Base-by-base conservation (phyloP, 1,284 basidiomycete species). In the Paramarasmius palmivorus region DNA sequence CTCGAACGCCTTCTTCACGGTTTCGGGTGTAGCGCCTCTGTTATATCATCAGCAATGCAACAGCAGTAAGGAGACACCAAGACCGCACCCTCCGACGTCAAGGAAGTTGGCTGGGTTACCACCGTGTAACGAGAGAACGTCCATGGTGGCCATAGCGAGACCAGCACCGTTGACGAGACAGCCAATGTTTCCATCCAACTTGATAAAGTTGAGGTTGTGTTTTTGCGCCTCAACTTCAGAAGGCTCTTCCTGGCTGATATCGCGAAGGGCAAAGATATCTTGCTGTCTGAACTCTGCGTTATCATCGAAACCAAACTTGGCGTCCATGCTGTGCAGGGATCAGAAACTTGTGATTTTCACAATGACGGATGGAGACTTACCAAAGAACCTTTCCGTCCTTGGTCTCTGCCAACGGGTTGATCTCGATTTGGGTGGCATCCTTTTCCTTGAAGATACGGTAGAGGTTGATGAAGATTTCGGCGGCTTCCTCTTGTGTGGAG, bases 101-200 rank as follows among this genome's bases (percentile, higher is more conserved):
- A 99, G 82, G 84, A 97, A 99, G 75, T 99, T 99, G 59, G 97
- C 97, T 9, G 97, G 97, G 66, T 95, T 89, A 57, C 95, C 95
- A 53, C 96, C 95, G 68, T 97, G 92, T 55, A 98, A 79, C 57
- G 95, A 88, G 54, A 99, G 82, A 34, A 99, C 96, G 68, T 99
- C 97, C 95, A 99, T 99, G 51, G 97, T 99, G 26, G 97, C 97
- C 97, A 99, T 99, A 51, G 97, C 97, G 57, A 99, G 80, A 70
- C 97, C 97, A 56, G 97, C 97, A 65, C 97, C 97, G 69, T 99
- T 99, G 61, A 99, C 97, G 55, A 99, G 80, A 74, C 97, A 99
- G 39, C 97, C 97, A 60, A 99, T 90, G 75, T 87, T 93, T 36
- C 97, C 97, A 68, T 99, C 97, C 48, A 99, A 88, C 79, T 99